Base-by-base conservation (phyloP, 2,329 filamentous ascomycete species). In the Aspergillus japonicus region DNA sequence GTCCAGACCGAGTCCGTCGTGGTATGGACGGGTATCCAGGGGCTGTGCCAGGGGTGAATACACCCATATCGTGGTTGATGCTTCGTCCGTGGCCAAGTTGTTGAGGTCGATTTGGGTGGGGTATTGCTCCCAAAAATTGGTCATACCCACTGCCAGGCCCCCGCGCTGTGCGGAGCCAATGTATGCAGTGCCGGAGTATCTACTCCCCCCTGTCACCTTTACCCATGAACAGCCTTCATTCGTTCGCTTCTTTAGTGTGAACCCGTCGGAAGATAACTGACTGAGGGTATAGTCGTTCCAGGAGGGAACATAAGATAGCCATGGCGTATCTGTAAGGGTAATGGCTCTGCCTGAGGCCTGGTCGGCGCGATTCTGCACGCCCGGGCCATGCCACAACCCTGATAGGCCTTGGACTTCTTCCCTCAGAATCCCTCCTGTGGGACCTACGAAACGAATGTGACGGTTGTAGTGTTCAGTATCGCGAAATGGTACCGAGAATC, bases 211-310 rank as follows among this genome's bases (percentile, higher is more conserved):
- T 16, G 16, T 19, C 10, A 50, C 10, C 11, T 50, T 50, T 2
- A 50, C 49, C 49, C 49, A 50, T 10, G 49, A 50, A 31, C 49
- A 35, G 10, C 26, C 29, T 19, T 33, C 7, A 65, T 86, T 83
- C 2, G 85, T 87, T 48, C 86, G 73, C 26, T 88, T 88, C 71
- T 82, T 82, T 21, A 88, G 70, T 0, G 78, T 85, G 66, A 86
- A 88, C 0, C 85, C 86, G 48, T 87, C 85, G 0, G 85, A 73
- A 0, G 85, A 87, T 0, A 86, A 74, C 65, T 88, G 86, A 0
- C 75, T 76, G 14, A 88, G 72, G 19, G 77, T 80, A 67, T 83
- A 88, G 63, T 87, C 84, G 54, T 78, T 82, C 84, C 84, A 88
- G 0, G 77, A 70, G 0, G 85, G 85, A 51, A 88, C 80, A 82